Base-by-base conservation (phyloP, 306 rosid species). In the Sesbania bispinosa region DNA sequence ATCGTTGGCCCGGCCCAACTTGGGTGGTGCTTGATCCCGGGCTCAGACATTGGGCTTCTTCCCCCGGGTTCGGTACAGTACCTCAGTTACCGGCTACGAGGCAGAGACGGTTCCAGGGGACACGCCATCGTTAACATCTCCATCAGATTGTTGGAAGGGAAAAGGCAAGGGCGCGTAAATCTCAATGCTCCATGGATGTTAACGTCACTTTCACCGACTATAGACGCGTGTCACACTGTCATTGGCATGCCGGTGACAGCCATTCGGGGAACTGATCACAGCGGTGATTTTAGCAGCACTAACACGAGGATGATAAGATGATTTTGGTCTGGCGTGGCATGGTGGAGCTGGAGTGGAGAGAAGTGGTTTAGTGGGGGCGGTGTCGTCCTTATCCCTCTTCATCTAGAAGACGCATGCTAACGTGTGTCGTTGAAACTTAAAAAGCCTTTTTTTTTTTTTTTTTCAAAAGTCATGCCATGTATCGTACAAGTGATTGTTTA, bases 51-150 rank as follows among this genome's bases (percentile, higher is more conserved):
- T n/a, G 84, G 84, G 7, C 19, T 80, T 38, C 75, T 85, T 4
- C 67, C 81, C 9, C 53, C 75, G 0, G 88, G 82, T 4, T 62
- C 83, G 0, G 77, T 80, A 0, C 67, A 83, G 15, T 65, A 67
- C 84, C 46, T 89, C 30, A 86, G 90, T 64, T 86, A 89, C 78
- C 81, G 96, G 71, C 74, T 89, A 30, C 82, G 89, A 26, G 79
- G 71, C 3, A 73, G 71, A 55, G 91, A 86, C 76, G 86, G 89
- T 54, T 73, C 82, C 6, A 89, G 83, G 74, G 77, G 89, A 11
- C 32, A 52, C 0, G 81, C 70, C 18, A 67, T 83, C 43, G 64
- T 89, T 5, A 85, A 89, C 73, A 76, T 89, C 5, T 62, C 85
- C 0, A 18, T 86, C 16, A 83, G 59, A 67, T 55, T 74, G n/a